Conservation (phyloP, 495 filamentous ascomycete genomes). For the Melanomma pulvis-pyrius region DNA sequence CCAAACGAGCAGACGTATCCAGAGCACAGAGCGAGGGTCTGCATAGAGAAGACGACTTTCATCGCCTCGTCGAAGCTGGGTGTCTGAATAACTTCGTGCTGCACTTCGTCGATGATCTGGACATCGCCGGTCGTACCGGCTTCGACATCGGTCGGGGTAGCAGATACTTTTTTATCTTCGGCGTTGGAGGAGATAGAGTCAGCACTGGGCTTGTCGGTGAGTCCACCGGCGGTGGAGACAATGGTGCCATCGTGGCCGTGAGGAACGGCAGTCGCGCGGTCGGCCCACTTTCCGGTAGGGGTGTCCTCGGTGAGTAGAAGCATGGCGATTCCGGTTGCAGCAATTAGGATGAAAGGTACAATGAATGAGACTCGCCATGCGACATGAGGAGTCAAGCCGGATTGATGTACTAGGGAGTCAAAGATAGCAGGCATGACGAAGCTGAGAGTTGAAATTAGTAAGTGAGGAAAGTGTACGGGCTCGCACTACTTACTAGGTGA, state of each 20-base stretch:
- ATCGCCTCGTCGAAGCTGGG: constrained; percentile 65
- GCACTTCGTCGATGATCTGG: constrained; percentile 57
- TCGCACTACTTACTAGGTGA: constrained; percentile 55
- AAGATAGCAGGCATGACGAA: constrained; percentile 95
- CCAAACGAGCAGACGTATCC: constrained; percentile 89
- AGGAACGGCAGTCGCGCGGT: constrained; percentile 55
- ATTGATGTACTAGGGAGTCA: constrained; percentile 69
- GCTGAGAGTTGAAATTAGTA: constrained; percentile 20
- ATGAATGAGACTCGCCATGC: constrained; percentile 87
- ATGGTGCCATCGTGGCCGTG: constrained; percentile 42
- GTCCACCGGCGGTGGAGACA: constrained; percentile 57
- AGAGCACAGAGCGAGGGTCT: constrained; percentile 66
- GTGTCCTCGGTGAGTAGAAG: constrained; percentile 80
- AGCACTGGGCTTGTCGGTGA: constrained; percentile 55
- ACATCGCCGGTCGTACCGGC: constrained; percentile 51
- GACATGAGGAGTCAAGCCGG: constrained; percentile 61
- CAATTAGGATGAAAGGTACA: constrained; percentile 79
- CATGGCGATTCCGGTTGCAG: constrained; percentile 65
- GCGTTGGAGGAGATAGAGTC: constrained; percentile 38
- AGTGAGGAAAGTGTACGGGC: not conserved
- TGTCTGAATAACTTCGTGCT: constrained; percentile 65
- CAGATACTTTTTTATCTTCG: constrained; percentile 39
- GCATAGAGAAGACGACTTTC: constrained; percentile 62
- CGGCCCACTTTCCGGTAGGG: constrained; percentile 80
- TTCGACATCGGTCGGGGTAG: constrained; percentile 42